Evolutionary conservation across 148 eudicot species (phyloP).

Genomic region (Chenopodium quinoa): DNA sequence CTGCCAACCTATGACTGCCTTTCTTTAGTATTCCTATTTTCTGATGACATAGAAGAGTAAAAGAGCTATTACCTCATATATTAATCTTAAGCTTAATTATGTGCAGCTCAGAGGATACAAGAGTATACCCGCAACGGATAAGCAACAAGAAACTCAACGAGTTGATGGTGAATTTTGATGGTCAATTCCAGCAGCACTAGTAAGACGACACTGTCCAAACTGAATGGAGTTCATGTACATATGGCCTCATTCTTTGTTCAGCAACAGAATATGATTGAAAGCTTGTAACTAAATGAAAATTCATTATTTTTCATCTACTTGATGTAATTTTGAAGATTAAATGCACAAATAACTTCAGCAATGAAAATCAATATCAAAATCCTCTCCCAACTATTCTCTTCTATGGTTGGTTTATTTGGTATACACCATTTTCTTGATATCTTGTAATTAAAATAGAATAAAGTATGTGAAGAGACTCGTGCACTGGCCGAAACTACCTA

Average conservation of each 20-base stretch:
- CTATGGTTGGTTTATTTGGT: not conserved
- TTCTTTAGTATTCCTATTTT: too few relatives aligned
- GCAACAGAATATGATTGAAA: not conserved
- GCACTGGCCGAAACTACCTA: too few relatives aligned
- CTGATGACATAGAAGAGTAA: too few relatives aligned
- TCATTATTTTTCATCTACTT: not conserved
- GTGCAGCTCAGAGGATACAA: constrained; percentile 37
- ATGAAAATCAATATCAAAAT: not conserved
- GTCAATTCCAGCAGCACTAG: not conserved
- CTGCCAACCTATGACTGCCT: too few relatives aligned
- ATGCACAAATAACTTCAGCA: not conserved
- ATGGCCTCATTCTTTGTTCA: not conserved
- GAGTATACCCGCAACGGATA: constrained; percentile 37
- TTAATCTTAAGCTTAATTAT: not conserved
- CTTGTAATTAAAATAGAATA: too few relatives aligned
- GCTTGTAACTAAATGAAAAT: not conserved
- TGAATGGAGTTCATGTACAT: not conserved
- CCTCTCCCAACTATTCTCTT: not conserved
- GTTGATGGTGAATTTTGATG: constrained; percentile 43
- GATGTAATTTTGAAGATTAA: not conserved
- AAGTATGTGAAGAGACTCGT: too few relatives aligned
- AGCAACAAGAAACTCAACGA: constrained; percentile 54
- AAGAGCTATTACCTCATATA: not conserved
- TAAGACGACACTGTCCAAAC: not conserved
- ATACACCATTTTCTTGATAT: too few relatives aligned